phyloP scores from a whole-genome alignment of 495 filamentous ascomycete genomes.

The Clavariopsis aquatica region DNA sequence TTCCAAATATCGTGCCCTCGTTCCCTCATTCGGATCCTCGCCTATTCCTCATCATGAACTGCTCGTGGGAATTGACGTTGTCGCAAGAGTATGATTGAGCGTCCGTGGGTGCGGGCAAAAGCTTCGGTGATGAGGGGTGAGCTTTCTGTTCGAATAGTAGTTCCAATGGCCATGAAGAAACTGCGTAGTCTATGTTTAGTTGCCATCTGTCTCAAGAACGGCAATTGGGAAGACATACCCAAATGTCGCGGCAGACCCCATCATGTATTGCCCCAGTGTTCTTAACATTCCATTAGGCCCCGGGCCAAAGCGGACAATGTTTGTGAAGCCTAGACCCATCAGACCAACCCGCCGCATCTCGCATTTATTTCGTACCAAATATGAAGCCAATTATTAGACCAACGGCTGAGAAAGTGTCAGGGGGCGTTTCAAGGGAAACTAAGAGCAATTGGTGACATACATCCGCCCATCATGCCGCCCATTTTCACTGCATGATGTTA shows the following conservation, averaged over 20 bases:
- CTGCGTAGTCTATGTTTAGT: slow-evolving; percentile 51
- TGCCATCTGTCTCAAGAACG: slow-evolving; percentile 8
- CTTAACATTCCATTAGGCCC: slow-evolving; percentile 91
- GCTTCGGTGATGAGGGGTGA: slow-evolving; percentile 64
- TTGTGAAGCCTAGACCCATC: slow-evolving; percentile 69
- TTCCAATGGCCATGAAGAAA: slow-evolving; percentile 99
- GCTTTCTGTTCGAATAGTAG: slow-evolving; percentile 85
- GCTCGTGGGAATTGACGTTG: slow-evolving; percentile 46
- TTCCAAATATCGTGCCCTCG: not conserved
- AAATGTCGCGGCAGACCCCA: slow-evolving; percentile 94
- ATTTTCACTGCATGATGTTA: slow-evolving; percentile 74
- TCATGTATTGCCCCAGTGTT: slow-evolving; percentile 94
- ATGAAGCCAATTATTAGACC: slow-evolving; percentile 97
- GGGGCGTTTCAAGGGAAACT: slow-evolving; percentile 14
- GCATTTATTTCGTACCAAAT: slow-evolving; percentile 63
- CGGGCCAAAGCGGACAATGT: slow-evolving; percentile 90
- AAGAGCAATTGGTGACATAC: slow-evolving; percentile 57
- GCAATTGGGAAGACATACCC: slow-evolving; percentile 77
- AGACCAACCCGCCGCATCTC: slow-evolving; percentile 2
- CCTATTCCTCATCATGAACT: slow-evolving; percentile 21
- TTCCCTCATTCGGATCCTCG: not conserved
- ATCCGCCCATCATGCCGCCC: slow-evolving; percentile 96
- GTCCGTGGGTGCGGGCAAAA: slow-evolving; percentile 59
- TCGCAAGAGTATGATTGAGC: slow-evolving; percentile 63
- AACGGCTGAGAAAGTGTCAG: slow-evolving; percentile 63